Conservation (phyloP, 2,329 filamentous ascomycete genomes). For the Fusarium irregulare region DNA sequence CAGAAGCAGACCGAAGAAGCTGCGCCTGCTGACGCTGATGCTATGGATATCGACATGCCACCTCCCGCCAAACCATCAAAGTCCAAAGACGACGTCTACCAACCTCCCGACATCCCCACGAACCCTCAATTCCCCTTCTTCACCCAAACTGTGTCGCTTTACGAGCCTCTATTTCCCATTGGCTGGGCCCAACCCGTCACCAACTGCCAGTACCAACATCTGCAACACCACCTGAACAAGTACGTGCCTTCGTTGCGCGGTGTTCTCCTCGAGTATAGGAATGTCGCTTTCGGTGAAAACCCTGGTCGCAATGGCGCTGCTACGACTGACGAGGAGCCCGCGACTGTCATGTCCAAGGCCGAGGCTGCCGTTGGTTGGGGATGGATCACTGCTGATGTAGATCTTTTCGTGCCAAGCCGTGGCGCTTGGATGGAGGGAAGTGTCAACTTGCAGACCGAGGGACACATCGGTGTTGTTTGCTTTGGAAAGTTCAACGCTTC, state of each 20-base stretch:
- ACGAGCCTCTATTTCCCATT: constrained; percentile 77
- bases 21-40: constrained; percentile 44
- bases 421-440: constrained; percentile 82
- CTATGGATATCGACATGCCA: constrained; percentile 56
- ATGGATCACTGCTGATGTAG: constrained; percentile 88
- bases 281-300: constrained; percentile 72
- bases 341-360: constrained; percentile 67
- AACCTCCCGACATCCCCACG: constrained; percentile 54
- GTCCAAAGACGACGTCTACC: constrained; percentile 50
- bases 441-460: constrained; percentile 88
- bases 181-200: constrained; percentile 77
- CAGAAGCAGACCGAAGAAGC: constrained; percentile 47
- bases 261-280: constrained; percentile 79
- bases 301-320: constrained; percentile 63
- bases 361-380: constrained; percentile 89
- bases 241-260: constrained; percentile 79
- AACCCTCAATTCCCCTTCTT: constrained; percentile 75
- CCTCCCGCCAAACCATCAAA: constrained; percentile 44
- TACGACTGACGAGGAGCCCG: constrained; percentile 60
- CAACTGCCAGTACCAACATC: constrained; percentile 77
- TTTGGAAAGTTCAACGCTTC: constrained; percentile 93
- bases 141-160: constrained; percentile 82
- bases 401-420: constrained; percentile 81
- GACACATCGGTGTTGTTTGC: constrained; percentile 88
- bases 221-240: constrained; percentile 79